Base-by-base conservation (phyloP, 2,329 filamentous ascomycete species). In the Neoscytalidium dimidiatum region DNA sequence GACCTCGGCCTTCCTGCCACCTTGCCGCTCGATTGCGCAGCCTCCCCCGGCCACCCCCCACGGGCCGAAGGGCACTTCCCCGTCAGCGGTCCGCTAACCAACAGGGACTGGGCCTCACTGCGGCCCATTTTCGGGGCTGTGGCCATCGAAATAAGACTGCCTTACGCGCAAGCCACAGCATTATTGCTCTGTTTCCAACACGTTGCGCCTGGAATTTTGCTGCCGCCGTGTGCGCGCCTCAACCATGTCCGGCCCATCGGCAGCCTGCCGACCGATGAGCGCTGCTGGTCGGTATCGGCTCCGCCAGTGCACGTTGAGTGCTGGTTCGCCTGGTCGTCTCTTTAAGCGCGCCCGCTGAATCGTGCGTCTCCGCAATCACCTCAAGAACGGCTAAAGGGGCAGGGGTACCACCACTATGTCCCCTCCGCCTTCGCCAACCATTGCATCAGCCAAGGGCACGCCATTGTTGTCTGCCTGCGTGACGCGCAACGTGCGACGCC, bases 101-200 rank as follows among this genome's bases (percentile, higher is more conserved):
- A 8, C 31, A 41, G 13, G 31, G 31, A 35, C 52, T 56, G 19
- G 19, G 19, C 53, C 38, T n/a, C 21, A 4, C 35, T 5, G n/a
- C 53, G 53, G 31, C 31, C 49, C 38, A 44, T 43, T 58, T 58
- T 58, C 53, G 53, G 53, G 53, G 53, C 53, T 44, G 35, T 43
- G 23, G 35, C n/a, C 52, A 44, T 44, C 53, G 21, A 44, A 58
- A 29, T 29, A 31, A 33, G 28, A 33, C 3, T 7, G 3, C 49
- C 49, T 14, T 35, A 35, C 31, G 51, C 31, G 33, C 51, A 56
- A 26, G 31, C 51, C 31, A 51, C 48, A 9, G n/a, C 33, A 35
- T 14, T 14, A 7, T 7, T 14, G 8, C 14, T 7, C 8, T 7
- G 33, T 35, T 35, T 35, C 33, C 33, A 35, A 14, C 14, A 7